These are phyloP conservation scores for Sporothrix pseudoabietina DNA, from an alignment of 2,329 filamentous ascomycete species.

Conservation along the genomic window DNA sequence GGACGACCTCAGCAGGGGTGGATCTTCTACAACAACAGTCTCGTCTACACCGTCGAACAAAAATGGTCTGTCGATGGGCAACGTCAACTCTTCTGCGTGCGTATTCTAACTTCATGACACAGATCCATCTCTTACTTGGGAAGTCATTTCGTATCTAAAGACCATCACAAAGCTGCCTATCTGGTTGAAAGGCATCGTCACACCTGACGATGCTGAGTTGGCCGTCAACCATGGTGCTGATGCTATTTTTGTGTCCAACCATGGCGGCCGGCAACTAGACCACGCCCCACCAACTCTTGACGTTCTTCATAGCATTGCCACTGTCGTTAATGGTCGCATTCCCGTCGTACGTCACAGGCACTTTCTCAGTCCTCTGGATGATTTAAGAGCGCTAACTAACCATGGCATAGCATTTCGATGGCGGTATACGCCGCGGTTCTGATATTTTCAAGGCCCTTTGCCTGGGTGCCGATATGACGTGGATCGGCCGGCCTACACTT, in stretches of 20 bases:
- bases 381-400: background rate
- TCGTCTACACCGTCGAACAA: constrained; percentile 8
- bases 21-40: background rate
- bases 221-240: constrained; percentile 12
- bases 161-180: background rate
- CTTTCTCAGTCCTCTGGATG: background rate
- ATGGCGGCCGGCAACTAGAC: constrained; percentile 3
- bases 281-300: constrained; percentile 7
- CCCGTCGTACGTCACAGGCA: background rate
- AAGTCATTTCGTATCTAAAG: background rate
- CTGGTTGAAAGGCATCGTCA: constrained; percentile 11
- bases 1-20: constrained; percentile 4
- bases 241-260: constrained; percentile 6
- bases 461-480: constrained; percentile 5
- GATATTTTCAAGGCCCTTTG: constrained; percentile 2
- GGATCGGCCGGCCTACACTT: constrained; percentile 3
- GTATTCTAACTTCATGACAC: no score
- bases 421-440: background rate
- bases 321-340: background rate
- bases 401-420: background rate
- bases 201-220: background rate
- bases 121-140: constrained; percentile 4
- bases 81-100: background rate
- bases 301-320: background rate
- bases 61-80: background rate